Evolutionary conservation across 257 asterid species (phyloP), one percentile per base, ranked within the genome.

Genomic region (Capsicum baccatum): DNA sequence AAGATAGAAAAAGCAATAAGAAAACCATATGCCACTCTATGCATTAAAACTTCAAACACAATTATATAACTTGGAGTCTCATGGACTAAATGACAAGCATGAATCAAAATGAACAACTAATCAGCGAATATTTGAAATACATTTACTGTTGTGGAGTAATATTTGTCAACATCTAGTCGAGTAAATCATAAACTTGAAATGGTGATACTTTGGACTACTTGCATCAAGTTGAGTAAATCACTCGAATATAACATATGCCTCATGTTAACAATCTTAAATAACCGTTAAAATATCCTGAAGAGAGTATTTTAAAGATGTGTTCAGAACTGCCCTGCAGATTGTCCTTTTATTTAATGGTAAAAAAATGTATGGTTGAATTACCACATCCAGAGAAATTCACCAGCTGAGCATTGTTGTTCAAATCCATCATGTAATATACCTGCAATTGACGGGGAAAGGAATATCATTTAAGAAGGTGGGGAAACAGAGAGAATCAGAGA

Each of bases 341-440:
- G 52, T 26, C 81, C 47, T 54, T 76, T 54, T 52, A 26, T 52
- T 76, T 42, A 76, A 76, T 44, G 37, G 48, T n/a, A 26, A 26
- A 50, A 76, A 52, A 52, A 47, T 52, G 47, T 3, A 26, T 13
- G 21, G 48, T 26, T 21, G 84, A 85, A 79, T 91, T 94, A 96
- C 99, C 99, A 82, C 99, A 96, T 78, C 99, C 99, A n/a, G 99
- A 91, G 94, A 85, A 94, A 89, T 96, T 94, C 91, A 94, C 83
- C 89, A 94, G 86, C 93, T 92, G 92, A 58, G 89, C 95, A 83
- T 90, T 90, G 67, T 93, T 91, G 85, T 93, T 84, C 33, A 92
- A 81, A 90, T 96, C 97, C 68, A 96, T 85, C 97, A 96, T 94
- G 91, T 94, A 96, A 86, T 96, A 96, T 67, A 94, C 94, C 99